Conservation (phyloP, 495 filamentous ascomycete species). For the Penicillium ucsense region DNA sequence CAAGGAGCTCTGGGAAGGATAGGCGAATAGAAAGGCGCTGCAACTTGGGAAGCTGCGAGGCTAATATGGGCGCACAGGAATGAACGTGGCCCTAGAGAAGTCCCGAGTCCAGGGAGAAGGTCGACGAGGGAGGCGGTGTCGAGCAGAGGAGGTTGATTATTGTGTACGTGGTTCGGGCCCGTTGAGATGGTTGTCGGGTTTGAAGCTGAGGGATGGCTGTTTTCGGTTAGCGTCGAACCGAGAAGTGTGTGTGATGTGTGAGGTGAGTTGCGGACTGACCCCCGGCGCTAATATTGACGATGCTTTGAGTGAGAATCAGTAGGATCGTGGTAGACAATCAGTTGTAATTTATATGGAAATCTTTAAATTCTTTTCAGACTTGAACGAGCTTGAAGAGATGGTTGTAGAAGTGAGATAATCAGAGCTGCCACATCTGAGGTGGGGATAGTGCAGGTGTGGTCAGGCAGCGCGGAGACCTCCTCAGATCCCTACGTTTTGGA, state of each 20-base stretch:
- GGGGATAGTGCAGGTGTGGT: not conserved
- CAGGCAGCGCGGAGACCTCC: not conserved
- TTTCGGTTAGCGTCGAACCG: conserved; percentile 33
- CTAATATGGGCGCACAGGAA: conserved; percentile 11
- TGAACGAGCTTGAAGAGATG: no score
- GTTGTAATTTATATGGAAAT: no score
- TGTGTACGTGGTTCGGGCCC: conserved; percentile 10
- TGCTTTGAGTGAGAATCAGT: not conserved
- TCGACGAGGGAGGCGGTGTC: conserved; percentile 11
- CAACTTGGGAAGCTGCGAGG: conserved; percentile 11
- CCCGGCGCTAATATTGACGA: not conserved
- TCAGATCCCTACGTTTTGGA: not conserved
- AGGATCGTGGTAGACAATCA: not conserved
- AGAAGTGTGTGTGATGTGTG: conserved; percentile 9
- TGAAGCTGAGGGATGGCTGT: conserved; percentile 33
- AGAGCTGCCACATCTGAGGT: not conserved
- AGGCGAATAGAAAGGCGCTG: conserved; percentile 4
- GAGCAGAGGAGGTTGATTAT: conserved; percentile 13
- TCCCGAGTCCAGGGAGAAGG: conserved; percentile 13
- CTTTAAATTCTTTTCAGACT: no score
- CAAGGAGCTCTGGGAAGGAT: conserved; percentile 13
- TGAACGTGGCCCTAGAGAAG: conserved; percentile 18
- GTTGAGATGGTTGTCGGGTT: conserved; percentile 26
- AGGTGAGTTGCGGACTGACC: conserved; percentile 2
- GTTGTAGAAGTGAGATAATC: no score